These are phyloP conservation scores for Arabis alpina DNA, from an alignment of 345 rosid species.

Conservation along the genomic window DNA sequence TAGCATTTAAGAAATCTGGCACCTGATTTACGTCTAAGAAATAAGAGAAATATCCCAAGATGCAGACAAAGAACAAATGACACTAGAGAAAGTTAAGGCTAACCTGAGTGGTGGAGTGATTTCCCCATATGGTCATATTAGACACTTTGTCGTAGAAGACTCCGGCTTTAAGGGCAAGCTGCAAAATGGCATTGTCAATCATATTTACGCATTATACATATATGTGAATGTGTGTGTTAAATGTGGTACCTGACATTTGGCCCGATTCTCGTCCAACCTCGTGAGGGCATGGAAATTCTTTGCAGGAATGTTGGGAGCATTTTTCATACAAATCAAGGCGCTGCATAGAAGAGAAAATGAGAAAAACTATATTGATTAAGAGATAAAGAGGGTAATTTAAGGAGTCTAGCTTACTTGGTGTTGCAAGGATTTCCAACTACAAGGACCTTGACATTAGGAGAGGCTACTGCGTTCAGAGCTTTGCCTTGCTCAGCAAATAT, in stretches of 20 bases:
- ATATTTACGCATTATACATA: neutral
- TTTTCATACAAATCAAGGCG: slow-evolving; percentile 90
- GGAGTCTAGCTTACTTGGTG: slow-evolving; percentile 74
- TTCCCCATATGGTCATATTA: slow-evolving; percentile 97
- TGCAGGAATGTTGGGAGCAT: slow-evolving; percentile 96
- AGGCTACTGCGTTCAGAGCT: slow-evolving; percentile 93
- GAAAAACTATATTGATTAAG: slow-evolving; percentile 6
- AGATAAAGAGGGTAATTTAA: neutral
- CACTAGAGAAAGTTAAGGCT: neutral
- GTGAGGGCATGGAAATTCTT: slow-evolving; percentile 96
- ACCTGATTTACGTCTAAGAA: slow-evolving; percentile 55
- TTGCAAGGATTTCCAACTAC: slow-evolving; percentile 99
- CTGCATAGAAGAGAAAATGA: slow-evolving; percentile 48
- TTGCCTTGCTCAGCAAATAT: slow-evolving; percentile 95
- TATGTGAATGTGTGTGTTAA: neutral
- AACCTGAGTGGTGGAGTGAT: slow-evolving; percentile 99
- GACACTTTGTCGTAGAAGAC: slow-evolving; percentile 97
- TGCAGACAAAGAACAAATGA: neutral
- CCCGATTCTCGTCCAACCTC: slow-evolving; percentile 93
- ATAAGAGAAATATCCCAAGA: slow-evolving; percentile 29
- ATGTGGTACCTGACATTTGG: slow-evolving; percentile 87
- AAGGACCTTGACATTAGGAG: slow-evolving; percentile 82
- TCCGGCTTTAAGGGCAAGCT: slow-evolving; percentile 97
- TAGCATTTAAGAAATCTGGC: slow-evolving; percentile 95
- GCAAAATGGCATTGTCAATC: slow-evolving; percentile 33